Conservation (phyloP, 345 rosid genomes). For the Barbarea vulgaris region DNA sequence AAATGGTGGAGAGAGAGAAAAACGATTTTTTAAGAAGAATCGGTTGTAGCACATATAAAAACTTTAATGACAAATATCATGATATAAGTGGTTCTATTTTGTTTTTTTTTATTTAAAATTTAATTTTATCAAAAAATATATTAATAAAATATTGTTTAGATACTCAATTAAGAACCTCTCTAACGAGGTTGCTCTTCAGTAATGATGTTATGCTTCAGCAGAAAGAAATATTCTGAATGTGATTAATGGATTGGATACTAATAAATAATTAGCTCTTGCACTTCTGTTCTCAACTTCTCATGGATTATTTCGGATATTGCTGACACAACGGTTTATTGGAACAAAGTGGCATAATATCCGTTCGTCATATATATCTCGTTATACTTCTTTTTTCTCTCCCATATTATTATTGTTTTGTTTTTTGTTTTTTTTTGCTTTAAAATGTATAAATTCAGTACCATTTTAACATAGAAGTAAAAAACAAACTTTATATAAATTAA, state of each 20-base stretch:
- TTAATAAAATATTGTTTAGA: too few species aligned
- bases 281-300: not conserved
- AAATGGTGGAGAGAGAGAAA: too few species aligned
- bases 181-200: too few species aligned
- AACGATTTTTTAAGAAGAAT: too few species aligned
- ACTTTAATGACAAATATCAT: too few species aligned
- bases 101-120: too few species aligned
- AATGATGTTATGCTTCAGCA: not conserved
- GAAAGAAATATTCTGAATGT: not conserved
- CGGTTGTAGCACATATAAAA: too few species aligned
- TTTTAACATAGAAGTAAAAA: not conserved
- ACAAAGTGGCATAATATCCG: slow-evolving; percentile 14
- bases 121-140: too few species aligned
- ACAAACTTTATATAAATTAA: not conserved
- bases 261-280: not conserved
- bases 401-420: not conserved
- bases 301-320: slow-evolving; percentile 17
- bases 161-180: too few species aligned
- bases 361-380: slow-evolving; percentile 7
- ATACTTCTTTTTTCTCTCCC: slow-evolving; percentile 13
- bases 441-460: not conserved
- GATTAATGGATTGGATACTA: not conserved
- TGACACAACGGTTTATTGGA: slow-evolving; percentile 17
- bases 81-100: too few species aligned
- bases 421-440: not conserved